These are phyloP conservation scores for Phytophthora pini DNA, from an alignment of 352 stramenopile genomes.

Conservation along the genomic window DNA sequence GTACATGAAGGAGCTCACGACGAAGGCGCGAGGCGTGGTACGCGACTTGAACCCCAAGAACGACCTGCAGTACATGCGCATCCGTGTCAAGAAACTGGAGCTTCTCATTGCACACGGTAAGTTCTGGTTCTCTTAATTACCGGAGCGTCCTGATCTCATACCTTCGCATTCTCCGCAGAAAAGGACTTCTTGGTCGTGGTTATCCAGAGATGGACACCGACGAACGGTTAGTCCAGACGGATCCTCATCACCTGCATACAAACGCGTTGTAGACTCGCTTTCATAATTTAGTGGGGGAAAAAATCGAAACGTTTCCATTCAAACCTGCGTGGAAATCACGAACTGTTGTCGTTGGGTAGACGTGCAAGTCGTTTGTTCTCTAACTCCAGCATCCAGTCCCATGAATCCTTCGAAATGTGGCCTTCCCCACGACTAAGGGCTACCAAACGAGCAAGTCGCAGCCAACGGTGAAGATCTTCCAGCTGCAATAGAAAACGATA, in stretches of 20 bases:
- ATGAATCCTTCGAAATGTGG: slow-evolving; percentile 49
- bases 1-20: slow-evolving; percentile 92
- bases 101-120: slow-evolving; percentile 92
- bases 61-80: slow-evolving; percentile 94
- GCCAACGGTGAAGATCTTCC: slow-evolving; percentile 81
- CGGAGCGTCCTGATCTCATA: neutral
- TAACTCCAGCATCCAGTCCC: slow-evolving; percentile 67
- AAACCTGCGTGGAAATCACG: slow-evolving; percentile 15
- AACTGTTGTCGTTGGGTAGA: slow-evolving; percentile 12
- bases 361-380: slow-evolving; percentile 56
- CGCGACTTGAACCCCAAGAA: slow-evolving; percentile 96
- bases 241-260: slow-evolving; percentile 1
- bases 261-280: slow-evolving; percentile 13
- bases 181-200: slow-evolving; percentile 95
- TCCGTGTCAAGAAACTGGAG: slow-evolving; percentile 94
- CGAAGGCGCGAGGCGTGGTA: slow-evolving; percentile 91
- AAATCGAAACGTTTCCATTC: slow-evolving; percentile 20
- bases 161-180: slow-evolving; percentile 48
- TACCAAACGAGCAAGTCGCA: slow-evolving; percentile 74
- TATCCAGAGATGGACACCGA: slow-evolving; percentile 93
- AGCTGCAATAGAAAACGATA: slow-evolving; percentile 40
- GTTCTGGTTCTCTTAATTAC: slow-evolving; percentile 7
- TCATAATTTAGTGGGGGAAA: slow-evolving; percentile 13
- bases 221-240: slow-evolving; percentile 26
- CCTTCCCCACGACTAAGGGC: slow-evolving; percentile 71